Evolutionary conservation across 2,329 filamentous ascomycete species (phyloP).

Genomic region (Fusarium drepaniforme): DNA sequence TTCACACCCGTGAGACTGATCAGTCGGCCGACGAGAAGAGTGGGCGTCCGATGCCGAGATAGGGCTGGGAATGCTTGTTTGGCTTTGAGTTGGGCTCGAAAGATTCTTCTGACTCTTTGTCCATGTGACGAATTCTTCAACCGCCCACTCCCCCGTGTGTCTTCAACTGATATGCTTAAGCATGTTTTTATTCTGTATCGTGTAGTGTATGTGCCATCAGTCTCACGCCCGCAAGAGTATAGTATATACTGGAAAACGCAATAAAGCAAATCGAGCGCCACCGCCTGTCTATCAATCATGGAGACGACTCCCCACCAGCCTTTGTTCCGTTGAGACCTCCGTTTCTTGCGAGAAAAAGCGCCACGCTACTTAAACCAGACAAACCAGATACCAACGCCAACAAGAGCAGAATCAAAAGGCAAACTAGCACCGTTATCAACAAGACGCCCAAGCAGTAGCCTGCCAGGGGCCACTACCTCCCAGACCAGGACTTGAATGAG

Average conservation of each 20-base stretch:
- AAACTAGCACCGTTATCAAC: not conserved
- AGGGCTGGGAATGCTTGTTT: constrained; percentile 21
- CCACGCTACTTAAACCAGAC: constrained; percentile 21
- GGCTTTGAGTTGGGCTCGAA: constrained; percentile 4
- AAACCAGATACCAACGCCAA: not conserved
- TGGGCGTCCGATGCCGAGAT: constrained; percentile 9
- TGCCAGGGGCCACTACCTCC: constrained; percentile 39
- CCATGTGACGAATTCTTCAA: not conserved
- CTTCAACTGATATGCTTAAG: not conserved
- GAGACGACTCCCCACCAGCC: not conserved
- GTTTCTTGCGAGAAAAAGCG: constrained; percentile 21
- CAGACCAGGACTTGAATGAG: constrained; percentile 49
- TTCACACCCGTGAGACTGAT: not conserved
- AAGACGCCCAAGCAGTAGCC: not conserved
- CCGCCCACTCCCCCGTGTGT: constrained; percentile 10
- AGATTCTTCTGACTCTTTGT: not conserved
- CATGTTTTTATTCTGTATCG: constrained; percentile 23
- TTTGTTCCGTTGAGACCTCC: not conserved
- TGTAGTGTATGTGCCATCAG: constrained; percentile 8
- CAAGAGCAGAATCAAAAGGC: constrained; percentile 7
- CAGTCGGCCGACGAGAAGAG: not conserved
- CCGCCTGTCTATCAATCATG: constrained; percentile 1
- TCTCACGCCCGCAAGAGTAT: not conserved
- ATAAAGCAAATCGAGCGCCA: not conserved
- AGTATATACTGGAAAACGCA: constrained; percentile 6